phyloP scores from a whole-genome alignment of 139 green algal species.

The Chlamydomonas applanata region DNA sequence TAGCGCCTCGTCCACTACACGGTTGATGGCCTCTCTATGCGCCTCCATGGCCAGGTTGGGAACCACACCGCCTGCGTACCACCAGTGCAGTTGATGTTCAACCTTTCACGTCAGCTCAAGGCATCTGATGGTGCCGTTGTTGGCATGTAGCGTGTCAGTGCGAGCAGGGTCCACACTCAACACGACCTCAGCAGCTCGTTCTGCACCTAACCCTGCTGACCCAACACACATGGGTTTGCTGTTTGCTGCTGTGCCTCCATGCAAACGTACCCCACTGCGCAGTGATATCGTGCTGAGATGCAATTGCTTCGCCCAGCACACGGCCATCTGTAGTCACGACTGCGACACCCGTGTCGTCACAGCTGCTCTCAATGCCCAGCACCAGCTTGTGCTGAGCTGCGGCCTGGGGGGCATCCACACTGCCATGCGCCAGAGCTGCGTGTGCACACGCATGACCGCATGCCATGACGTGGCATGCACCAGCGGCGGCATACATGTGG shows the following conservation, averaged over 20 bases:
- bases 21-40: conserved; percentile 90
- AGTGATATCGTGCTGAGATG: conserved; percentile 88
- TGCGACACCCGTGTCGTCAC: conserved; percentile 93
- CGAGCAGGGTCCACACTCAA: not conserved
- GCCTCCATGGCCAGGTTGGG: conserved; percentile 87
- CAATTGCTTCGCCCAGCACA: conserved; percentile 78
- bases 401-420: not conserved
- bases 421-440: not conserved
- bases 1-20: conserved; percentile 74
- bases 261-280: conserved; percentile 64
- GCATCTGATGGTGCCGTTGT: not conserved
- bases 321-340: conserved; percentile 73
- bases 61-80: conserved; percentile 82
- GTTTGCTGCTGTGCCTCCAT: not conserved
- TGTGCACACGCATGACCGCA: not conserved
- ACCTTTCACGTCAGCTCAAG: not conserved
- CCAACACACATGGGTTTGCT: not conserved
- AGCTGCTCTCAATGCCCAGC: conserved; percentile 94
- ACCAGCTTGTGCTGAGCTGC: conserved; percentile 41
- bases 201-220: not conserved
- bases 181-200: not conserved
- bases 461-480: not conserved
- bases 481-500: not conserved
- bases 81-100: too few species aligned
- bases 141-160: not conserved